Percentiles rank a stretch among this genome's conserved stretches.
These are phyloP conservation scores for Ocimum tenuiflorum DNA, from an alignment of 257 asterid species.

Conservation along the genomic window DNA sequence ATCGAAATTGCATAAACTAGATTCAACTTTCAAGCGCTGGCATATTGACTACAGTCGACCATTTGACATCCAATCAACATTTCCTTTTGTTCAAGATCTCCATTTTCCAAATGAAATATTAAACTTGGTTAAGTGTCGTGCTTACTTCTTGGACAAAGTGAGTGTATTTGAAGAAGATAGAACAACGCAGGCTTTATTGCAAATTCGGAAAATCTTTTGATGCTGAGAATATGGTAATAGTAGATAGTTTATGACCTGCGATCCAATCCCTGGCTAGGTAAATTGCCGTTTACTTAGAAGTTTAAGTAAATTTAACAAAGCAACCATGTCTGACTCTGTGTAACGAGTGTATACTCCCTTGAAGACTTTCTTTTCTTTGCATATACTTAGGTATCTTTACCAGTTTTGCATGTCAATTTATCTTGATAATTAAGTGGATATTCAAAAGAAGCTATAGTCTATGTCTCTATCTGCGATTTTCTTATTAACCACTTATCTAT, in stretches of 20 bases:
- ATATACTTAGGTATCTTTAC: background rate
- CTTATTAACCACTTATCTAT: conserved; percentile 7
- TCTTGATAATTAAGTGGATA: background rate
- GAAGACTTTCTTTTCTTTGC: background rate
- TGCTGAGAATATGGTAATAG: background rate
- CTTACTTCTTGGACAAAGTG: background rate
- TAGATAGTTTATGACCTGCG: background rate
- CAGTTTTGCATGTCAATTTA: background rate
- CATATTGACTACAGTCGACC: background rate
- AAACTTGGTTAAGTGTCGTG: background rate
- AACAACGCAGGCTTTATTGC: background rate
- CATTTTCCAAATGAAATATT: background rate
- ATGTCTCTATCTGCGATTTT: background rate
- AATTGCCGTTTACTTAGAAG: background rate
- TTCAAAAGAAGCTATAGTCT: background rate
- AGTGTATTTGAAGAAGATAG: background rate
- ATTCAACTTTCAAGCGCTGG: background rate
- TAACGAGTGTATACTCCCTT: background rate
- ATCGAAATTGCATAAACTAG: background rate
- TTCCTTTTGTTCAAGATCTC: background rate
- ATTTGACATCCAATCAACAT: background rate
- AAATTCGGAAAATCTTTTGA: background rate
- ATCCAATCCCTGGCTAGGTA: background rate
- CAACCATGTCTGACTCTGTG: background rate
- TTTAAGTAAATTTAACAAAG: background rate